Evolutionary conservation across 2,329 filamentous ascomycete species (phyloP).

Genomic region (Alternaria viburni): DNA sequence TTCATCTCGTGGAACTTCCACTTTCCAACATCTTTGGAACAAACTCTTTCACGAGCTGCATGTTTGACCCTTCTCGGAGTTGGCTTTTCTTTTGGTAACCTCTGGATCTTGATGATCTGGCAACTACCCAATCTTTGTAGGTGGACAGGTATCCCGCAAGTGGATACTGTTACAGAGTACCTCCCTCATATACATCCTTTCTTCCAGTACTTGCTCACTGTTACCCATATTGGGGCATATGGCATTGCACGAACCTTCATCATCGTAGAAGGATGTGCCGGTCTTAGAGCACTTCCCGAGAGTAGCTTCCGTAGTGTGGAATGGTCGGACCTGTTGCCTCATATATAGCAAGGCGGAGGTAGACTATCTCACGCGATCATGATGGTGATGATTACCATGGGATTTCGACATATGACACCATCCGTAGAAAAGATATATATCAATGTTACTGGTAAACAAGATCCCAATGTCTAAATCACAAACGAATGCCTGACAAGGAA

Average conservation of each 20-base stretch:
- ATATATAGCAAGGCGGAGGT: not conserved
- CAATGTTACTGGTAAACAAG: no score
- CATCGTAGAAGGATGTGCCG: not conserved
- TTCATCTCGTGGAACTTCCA: not conserved
- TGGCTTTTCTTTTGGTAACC: not conserved
- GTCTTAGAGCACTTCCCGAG: not conserved
- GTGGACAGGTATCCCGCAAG: fast-evolving
- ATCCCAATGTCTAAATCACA: no score
- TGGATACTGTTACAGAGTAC: not conserved
- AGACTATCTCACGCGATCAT: no score
- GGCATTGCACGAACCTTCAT: not conserved
- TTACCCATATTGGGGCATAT: not conserved
- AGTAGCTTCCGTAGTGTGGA: not conserved
- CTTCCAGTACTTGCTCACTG: not conserved
- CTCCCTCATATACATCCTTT: not conserved
- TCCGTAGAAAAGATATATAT: no score
- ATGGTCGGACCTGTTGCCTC: not conserved
- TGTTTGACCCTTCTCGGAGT: not conserved
- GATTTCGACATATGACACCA: no score
- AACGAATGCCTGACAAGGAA: no score
- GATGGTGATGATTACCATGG: no score
- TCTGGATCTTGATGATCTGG: not conserved
- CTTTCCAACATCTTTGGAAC: not conserved
- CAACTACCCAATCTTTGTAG: not conserved
- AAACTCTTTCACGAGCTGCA: not conserved